Evolutionary conservation across 2,329 filamentous ascomycete species (phyloP).

Genomic region (Huntiella abstrusa): DNA sequence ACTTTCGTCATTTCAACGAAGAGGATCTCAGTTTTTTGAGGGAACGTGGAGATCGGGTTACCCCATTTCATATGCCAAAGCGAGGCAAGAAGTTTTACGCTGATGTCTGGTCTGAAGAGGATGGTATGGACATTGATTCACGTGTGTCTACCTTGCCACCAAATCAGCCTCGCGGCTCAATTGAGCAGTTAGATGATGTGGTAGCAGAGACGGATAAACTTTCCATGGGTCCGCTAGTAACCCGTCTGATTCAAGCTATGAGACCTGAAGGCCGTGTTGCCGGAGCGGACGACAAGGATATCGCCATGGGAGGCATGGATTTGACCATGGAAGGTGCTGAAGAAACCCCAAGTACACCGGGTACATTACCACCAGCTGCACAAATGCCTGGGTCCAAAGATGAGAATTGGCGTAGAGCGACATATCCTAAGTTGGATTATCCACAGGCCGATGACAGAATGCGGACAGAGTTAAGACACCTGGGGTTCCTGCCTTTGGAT

Average conservation of each 20-base stretch:
- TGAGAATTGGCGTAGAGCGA: conserved; percentile 61
- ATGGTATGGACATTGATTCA: conserved; percentile 61
- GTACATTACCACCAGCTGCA: conserved; percentile 46
- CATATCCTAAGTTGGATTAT: conserved; percentile 62
- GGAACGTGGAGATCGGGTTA: conserved; percentile 69
- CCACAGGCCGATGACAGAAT: conserved; percentile 74
- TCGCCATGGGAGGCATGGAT: conserved; percentile 13
- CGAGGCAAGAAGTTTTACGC: conserved; percentile 72
- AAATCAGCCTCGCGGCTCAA: conserved; percentile 68
- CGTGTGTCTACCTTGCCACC: conserved; percentile 48
- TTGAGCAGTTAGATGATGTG: conserved; percentile 74
- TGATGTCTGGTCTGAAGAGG: conserved; percentile 88
- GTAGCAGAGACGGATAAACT: conserved; percentile 77
- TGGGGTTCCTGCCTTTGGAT: conserved; percentile 64
- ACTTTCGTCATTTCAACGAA: conserved; percentile 73
- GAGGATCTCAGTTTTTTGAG: conserved; percentile 87
- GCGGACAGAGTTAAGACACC: conserved; percentile 76
- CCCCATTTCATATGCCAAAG: conserved; percentile 70
- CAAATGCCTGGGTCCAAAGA: conserved; percentile 60
- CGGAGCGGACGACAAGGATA: conserved; percentile 39
- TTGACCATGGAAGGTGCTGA: conserved; percentile 14
- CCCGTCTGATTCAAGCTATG: conserved; percentile 61
- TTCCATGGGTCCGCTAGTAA: conserved; percentile 70
- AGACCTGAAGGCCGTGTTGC: conserved; percentile 51
- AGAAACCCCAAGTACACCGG: conserved; percentile 17